Percentiles rank a stretch among this genome's conserved stretches.
phyloP scores from a whole-genome alignment of 495 filamentous ascomycete species.

The Hypomontagnella submonticulosa region DNA sequence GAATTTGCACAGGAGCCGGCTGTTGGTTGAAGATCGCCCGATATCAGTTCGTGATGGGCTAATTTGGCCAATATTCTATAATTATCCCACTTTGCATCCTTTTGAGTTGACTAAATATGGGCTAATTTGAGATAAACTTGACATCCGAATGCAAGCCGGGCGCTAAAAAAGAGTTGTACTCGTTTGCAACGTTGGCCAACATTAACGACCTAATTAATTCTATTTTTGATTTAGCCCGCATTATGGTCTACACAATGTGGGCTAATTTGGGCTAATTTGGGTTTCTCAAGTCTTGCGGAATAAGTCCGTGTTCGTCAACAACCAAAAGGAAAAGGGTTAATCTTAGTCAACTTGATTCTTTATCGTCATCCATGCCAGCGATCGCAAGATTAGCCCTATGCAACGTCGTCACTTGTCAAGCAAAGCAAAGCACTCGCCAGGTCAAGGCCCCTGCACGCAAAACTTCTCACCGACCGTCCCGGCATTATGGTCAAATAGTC shows the following conservation, averaged over 20 bases:
- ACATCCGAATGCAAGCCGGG: conserved; percentile 42
- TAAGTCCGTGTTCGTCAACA: conserved; percentile 1
- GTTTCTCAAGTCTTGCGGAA: neutral
- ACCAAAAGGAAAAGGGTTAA: neutral
- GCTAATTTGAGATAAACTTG: conserved; percentile 34
- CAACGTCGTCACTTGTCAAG: conserved; percentile 32
- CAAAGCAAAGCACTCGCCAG: conserved; percentile 20
- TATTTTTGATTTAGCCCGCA: conserved; percentile 52
- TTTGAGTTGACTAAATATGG: conserved; percentile 30
- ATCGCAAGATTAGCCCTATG: conserved; percentile 41
- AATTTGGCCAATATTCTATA: conserved; percentile 48
- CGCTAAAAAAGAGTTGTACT: conserved; percentile 40
- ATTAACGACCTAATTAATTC: conserved; percentile 33
- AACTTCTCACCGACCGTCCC: conserved; percentile 37
- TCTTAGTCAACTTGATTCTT: neutral
- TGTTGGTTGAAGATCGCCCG: conserved; percentile 37
- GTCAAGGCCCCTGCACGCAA: conserved; percentile 15
- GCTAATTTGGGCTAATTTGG: conserved; percentile 40
- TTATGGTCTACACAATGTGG: conserved; percentile 21
- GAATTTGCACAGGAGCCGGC: conserved; percentile 32
- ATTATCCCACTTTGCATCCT: conserved; percentile 38
- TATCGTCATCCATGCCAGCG: conserved; percentile 34
- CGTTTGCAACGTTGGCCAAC: conserved; percentile 30
- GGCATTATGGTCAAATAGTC: conserved; percentile 26
- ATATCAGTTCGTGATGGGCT: conserved; percentile 34